Evolutionary conservation across 225 moss, liverwort and hornwort genomes (phyloP), one percentile per base, ranked within the genome.

Genomic region (Polytrichum formosum): DNA sequence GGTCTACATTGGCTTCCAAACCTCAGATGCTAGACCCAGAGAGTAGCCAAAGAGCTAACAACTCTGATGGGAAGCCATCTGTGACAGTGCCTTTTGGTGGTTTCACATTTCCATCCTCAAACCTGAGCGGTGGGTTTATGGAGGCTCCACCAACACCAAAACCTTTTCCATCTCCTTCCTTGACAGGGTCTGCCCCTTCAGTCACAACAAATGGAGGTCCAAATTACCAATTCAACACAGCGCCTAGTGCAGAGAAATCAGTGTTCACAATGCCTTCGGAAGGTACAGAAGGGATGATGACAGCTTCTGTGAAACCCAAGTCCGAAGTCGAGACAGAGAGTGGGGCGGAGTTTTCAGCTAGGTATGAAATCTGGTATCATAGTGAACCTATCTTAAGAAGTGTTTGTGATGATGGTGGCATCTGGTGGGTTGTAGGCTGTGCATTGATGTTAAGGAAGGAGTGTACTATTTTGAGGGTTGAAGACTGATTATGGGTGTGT

Each of bases 111-210:
- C 84, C 87, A 18, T 88, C 90, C 29, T 87, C 91, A 7, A 81
- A 76, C 28, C 62, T 78, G 55, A 75, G 79, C 46, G 83, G 89
- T 22, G 67, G 66, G 58, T 82, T 87, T 53, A 58, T 87, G 65
- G 97, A 97, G 78, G 74, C 89, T 29, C 97, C 97, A 19, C 92
- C 97, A 20, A 97, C 97, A 67, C 97, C 97, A 54, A 97, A 94
- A 74, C 92, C 92, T 22, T 92, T 94, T 79, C 87, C 93, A 20
- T 87, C 90, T 27, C 82, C 90, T 46, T 72, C 85, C 26, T 81
- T 68, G 46, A 46, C 16, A 27, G 89, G 53, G 1, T 54, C 79
- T 63, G 67, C 89, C 21, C 72, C 83, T 30, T 68, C 84, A 69
- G 59, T 76, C 18, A 79, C 67, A 37, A 67, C 84, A 35, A 81